Conservation (phyloP, 2,329 filamentous ascomycete genomes). For the Claviceps lovelessii region DNA sequence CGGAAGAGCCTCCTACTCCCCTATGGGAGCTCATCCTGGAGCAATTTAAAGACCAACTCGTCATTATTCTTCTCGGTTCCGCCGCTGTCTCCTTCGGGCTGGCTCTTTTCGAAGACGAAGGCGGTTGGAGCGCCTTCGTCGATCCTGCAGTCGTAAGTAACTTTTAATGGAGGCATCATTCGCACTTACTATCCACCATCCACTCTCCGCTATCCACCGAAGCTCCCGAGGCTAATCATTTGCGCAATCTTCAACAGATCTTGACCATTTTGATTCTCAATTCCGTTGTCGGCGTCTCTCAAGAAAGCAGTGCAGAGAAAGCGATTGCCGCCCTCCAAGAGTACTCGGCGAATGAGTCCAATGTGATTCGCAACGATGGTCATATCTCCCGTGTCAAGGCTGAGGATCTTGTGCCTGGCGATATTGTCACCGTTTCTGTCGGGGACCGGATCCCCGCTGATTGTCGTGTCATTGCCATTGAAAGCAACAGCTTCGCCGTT, state of each 20-base stretch:
- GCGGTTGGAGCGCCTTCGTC: constrained; percentile 94
- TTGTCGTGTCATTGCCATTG: constrained; percentile 75
- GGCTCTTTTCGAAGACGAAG: constrained; percentile 82
- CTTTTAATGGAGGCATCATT: background rate
- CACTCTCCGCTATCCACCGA: background rate
- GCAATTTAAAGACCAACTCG: constrained; percentile 98
- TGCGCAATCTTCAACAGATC: constrained; percentile 42
- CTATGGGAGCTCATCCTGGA: constrained; percentile 94
- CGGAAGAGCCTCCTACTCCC: constrained; percentile 88
- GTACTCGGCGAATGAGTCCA: constrained; percentile 97
- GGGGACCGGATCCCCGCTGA: constrained; percentile 92
- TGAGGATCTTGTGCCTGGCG: constrained; percentile 92
- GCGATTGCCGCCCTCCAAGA: constrained; percentile 95
- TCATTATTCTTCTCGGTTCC: constrained; percentile 85
- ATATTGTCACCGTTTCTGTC: constrained; percentile 75
- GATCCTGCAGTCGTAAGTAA: constrained; percentile 78
- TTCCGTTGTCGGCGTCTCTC: constrained; percentile 90
- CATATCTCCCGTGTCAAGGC: constrained; percentile 73
- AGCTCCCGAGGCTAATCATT: background rate
- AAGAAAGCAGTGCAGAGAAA: constrained; percentile 97
- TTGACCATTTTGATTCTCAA: constrained; percentile 94
- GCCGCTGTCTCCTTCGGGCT: constrained; percentile 87
- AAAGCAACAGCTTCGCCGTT: constrained; percentile 93
- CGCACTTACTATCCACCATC: background rate
- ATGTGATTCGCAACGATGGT: constrained; percentile 70